Percentiles rank a stretch among this genome's conserved stretches.
Evolutionary conservation across 805 yeast species (phyloP).

Genomic region (Ogataea trehaloabstinens): DNA sequence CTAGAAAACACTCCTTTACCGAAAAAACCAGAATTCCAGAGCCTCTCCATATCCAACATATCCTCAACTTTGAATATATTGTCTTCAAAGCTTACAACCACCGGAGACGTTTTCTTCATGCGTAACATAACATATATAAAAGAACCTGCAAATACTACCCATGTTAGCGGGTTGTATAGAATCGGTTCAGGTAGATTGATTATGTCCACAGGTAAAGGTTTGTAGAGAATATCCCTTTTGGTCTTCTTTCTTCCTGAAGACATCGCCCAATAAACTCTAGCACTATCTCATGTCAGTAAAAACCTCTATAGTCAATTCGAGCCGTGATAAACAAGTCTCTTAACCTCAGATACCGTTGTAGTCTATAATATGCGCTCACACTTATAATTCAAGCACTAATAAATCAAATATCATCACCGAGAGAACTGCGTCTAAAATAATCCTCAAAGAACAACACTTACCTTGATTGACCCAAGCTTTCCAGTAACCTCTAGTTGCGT

Average conservation of each 20-base stretch:
- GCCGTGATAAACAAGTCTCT: no score
- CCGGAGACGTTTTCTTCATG: neutral
- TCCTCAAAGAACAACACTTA: no score
- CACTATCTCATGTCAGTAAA: no score
- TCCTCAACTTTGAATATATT: constrained; percentile 40
- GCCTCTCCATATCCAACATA: constrained; percentile 44
- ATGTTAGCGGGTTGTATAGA: constrained; percentile 47
- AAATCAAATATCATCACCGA: constrained; percentile 6
- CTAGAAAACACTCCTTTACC: constrained; percentile 90
- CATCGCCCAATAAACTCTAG: constrained; percentile 5
- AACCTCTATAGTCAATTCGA: no score
- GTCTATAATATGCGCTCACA: constrained; percentile 31
- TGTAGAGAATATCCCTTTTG: constrained; percentile 9
- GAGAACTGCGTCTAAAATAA: neutral
- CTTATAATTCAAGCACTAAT: constrained; percentile 22
- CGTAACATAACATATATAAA: constrained; percentile 17
- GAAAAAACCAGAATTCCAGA: constrained; percentile 88
- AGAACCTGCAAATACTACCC: constrained; percentile 35
- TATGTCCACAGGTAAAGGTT: constrained; percentile 42
- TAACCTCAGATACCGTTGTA: constrained; percentile 39
- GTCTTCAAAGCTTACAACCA: constrained; percentile 11
- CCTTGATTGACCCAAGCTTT: no score
- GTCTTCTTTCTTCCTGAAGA: constrained; percentile 6
- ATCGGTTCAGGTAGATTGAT: constrained; percentile 36
- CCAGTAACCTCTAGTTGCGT: no score